Conservation (phyloP, 2,329 filamentous ascomycete genomes). For the Cladosporium oxysporum region DNA sequence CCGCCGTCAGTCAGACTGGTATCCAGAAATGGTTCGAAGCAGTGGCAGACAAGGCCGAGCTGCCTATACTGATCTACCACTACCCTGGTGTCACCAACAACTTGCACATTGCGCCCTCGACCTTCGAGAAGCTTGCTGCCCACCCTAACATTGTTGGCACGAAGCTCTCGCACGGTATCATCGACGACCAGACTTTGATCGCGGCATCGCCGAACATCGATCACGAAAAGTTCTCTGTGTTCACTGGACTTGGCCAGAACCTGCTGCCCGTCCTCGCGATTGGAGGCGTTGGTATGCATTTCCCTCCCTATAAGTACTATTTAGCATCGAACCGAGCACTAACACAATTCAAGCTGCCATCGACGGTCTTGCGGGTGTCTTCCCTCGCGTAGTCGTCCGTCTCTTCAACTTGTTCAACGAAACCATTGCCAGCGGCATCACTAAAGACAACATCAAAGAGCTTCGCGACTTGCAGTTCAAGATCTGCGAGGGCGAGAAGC, state of each 20-base stretch:
- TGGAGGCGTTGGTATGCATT: constrained; percentile 50
- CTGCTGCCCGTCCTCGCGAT: constrained; percentile 63
- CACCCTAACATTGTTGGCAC: constrained; percentile 69
- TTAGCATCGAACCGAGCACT: background rate
- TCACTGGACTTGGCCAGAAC: constrained; percentile 67
- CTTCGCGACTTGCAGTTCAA: constrained; percentile 61
- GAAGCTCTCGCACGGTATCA: constrained; percentile 68
- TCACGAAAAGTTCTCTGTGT: constrained; percentile 60
- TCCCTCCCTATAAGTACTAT: background rate
- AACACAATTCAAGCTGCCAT: constrained; percentile 54
- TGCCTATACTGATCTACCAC: constrained; percentile 66
- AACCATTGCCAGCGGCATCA: constrained; percentile 42
- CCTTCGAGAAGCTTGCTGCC: constrained; percentile 59
- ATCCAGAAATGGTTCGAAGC: constrained; percentile 62
- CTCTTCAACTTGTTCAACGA: constrained; percentile 55
- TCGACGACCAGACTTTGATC: constrained; percentile 65
- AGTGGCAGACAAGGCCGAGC: constrained; percentile 61
- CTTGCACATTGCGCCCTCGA: constrained; percentile 58
- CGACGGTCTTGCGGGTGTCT: constrained; percentile 66
- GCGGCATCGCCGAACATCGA: constrained; percentile 62
- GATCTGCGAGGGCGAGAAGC: constrained; percentile 62
- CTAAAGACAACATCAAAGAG: constrained; percentile 48
- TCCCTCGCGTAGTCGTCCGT: constrained; percentile 61
- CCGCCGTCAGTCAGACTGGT: constrained; percentile 58
- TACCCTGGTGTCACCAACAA: constrained; percentile 69